A percentile compares a stretch with the other conserved stretches of the same genome.
These are phyloP conservation scores for Crataegus laevigata DNA, from an alignment of 306 rosid genomes.

Conservation along the genomic window DNA sequence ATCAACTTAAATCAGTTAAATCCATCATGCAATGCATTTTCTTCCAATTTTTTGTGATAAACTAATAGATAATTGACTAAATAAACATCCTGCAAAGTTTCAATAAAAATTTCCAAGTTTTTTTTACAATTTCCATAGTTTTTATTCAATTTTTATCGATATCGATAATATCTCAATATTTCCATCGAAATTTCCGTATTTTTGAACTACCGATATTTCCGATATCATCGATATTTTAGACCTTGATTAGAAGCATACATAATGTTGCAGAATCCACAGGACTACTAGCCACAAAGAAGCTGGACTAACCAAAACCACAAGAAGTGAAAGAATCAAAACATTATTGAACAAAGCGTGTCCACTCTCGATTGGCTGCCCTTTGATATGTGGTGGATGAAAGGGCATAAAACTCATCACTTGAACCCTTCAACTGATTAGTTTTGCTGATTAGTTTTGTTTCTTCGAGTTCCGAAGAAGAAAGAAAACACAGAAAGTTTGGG, in stretches of 20 bases:
- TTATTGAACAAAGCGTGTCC: not conserved
- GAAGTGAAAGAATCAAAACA: not conserved
- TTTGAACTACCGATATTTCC: no score
- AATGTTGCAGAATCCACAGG: not conserved
- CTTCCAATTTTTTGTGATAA: no score
- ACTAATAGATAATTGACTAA: no score
- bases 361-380: not conserved
- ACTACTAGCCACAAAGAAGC: not conserved
- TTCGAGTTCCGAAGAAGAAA: not conserved
- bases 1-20: no score
- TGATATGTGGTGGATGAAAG: not conserved
- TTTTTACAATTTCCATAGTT: no score
- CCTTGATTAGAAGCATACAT: not conserved
- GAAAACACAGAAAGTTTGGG: not conserved
- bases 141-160: no score
- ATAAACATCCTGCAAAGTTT: no score
- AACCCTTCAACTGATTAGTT: not conserved
- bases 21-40: no score
- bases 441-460: not conserved
- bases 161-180: no score
- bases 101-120: no score
- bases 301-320: not conserved
- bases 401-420: not conserved
- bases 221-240: no score
- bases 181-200: no score